A percentile compares a stretch with the other conserved stretches of the same genome.
These are phyloP conservation scores for Solanum pennellii DNA, from an alignment of 257 asterid species.

Conservation along the genomic window DNA sequence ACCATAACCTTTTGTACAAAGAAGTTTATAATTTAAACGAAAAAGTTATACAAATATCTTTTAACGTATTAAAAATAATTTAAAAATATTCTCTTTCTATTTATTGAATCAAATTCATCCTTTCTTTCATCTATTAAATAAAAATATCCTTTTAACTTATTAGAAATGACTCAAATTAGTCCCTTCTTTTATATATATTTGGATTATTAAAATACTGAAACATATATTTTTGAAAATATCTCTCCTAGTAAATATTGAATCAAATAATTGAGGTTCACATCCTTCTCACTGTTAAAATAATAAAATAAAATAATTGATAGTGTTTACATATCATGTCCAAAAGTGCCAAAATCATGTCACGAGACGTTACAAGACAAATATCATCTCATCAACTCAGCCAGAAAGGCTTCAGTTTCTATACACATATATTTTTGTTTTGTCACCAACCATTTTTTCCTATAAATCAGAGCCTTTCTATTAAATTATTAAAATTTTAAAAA, in stretches of 20 bases:
- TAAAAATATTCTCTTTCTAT: background rate
- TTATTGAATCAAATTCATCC: too few species aligned
- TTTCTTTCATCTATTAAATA: background rate
- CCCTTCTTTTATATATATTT: background rate
- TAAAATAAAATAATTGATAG: background rate
- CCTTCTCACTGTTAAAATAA: background rate
- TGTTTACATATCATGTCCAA: background rate
- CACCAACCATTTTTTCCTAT: conserved; percentile 20
- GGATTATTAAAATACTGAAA: background rate
- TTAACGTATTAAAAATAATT: too few species aligned
- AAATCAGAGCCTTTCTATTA: conserved; percentile 17
- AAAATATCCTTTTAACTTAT: too few species aligned
- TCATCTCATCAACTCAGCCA: background rate
- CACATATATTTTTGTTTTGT: conserved; percentile 8
- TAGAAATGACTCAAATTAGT: too few species aligned
- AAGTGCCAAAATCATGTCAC: conserved; percentile 22
- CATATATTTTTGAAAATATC: background rate
- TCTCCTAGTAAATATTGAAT: background rate
- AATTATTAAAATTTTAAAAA: background rate
- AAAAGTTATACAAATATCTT: background rate
- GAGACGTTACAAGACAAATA: conserved; percentile 16
- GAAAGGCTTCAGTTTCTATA: background rate
- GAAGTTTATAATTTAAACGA: background rate
- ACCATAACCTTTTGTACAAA: background rate
- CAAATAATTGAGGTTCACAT: background rate